phyloP scores from a whole-genome alignment of 768 basidiomycete species.

The Lactarius quietus region DNA sequence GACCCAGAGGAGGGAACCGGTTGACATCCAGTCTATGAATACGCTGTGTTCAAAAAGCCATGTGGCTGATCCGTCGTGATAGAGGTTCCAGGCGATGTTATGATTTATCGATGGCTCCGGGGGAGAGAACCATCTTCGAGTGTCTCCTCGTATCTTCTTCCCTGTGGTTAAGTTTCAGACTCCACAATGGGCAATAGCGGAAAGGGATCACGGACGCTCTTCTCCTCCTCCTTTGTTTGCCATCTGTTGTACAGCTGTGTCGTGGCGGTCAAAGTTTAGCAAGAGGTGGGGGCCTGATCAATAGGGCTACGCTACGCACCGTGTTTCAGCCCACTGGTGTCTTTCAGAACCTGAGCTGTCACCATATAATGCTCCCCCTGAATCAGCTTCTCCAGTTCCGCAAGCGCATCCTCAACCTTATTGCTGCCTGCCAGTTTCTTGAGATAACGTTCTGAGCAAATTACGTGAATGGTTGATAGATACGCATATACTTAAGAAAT shows the following conservation, averaged over 20 bases:
- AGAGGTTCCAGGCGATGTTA: no score
- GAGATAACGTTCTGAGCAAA: not conserved
- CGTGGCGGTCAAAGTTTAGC: not conserved
- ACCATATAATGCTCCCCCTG: no score
- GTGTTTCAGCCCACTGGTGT: not conserved
- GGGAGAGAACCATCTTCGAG: not conserved
- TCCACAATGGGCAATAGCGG: not conserved
- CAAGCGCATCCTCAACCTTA: no score
- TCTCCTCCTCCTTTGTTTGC: not conserved
- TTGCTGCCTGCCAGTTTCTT: not conserved
- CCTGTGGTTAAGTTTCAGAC: not conserved
- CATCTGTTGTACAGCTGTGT: not conserved
- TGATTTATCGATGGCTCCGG: not conserved
- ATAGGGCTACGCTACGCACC: not conserved
- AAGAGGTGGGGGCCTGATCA: not conserved
- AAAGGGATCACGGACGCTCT: not conserved
- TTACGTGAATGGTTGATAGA: not conserved
- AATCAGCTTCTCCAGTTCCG: no score
- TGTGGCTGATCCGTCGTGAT: no score
- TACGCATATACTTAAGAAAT: fast-evolving
- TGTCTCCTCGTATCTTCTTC: not conserved
- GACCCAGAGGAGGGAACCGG: no score
- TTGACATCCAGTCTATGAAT: no score
- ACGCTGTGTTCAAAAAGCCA: no score
- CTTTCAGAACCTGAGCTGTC: no score